phyloP scores from a whole-genome alignment of 78 protist species.

The slime mould (Dictyostelium discoideum) region DNA sequence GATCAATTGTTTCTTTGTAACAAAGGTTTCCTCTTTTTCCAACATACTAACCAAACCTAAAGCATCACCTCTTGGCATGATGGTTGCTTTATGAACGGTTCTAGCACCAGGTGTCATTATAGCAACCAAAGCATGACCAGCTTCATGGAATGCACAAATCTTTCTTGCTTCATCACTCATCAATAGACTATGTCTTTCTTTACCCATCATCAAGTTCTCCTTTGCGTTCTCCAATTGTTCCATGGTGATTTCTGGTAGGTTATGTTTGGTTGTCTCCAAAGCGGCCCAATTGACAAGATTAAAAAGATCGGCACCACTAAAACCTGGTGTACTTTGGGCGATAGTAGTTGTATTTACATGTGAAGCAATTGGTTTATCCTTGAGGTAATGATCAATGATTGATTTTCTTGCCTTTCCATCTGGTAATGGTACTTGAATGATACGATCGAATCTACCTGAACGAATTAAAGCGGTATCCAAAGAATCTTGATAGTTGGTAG shows the following conservation, averaged over 20 bases:
- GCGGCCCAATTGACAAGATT: constrained; percentile 95
- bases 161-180: constrained; percentile 53
- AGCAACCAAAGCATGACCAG: constrained; percentile 98
- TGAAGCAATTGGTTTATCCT: not conserved
- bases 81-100: constrained; percentile 95
- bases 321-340: constrained; percentile 92
- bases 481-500: constrained; percentile 95
- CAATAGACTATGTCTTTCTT: constrained; percentile 70
- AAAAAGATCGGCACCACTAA: constrained; percentile 93
- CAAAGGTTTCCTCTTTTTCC: constrained; percentile 58
- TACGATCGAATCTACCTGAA: constrained; percentile 96
- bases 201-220: constrained; percentile 95
- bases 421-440: constrained; percentile 88
- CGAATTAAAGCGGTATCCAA: constrained; percentile 94
- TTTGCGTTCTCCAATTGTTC: constrained; percentile 87
- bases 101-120: constrained; percentile 74
- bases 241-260: constrained; percentile 54
- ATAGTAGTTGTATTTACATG: constrained; percentile 65
- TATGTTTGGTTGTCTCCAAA: constrained; percentile 83
- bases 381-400: constrained; percentile 71
- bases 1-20: constrained; percentile 80
- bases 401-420: constrained; percentile 85
- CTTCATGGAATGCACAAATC: constrained; percentile 96
- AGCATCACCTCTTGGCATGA: constrained; percentile 93
- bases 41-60: constrained; percentile 90